phyloP scores from a whole-genome alignment of 2,329 filamentous ascomycete species.

The Kalaharituber pfeilii region DNA sequence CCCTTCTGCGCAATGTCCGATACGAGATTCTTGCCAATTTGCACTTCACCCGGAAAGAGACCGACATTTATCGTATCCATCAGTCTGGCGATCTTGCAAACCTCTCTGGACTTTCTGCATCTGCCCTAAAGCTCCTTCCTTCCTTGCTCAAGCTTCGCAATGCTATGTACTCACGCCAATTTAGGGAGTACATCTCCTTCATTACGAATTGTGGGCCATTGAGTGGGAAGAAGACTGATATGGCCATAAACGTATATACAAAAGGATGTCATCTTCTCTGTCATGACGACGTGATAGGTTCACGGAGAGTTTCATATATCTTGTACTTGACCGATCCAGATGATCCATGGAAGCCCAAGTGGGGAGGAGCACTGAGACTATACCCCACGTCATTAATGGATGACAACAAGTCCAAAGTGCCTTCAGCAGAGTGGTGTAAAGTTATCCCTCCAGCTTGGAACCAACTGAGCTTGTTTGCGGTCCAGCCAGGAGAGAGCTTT shows the following conservation, averaged over 20 bases:
- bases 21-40: constrained; percentile 78
- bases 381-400: constrained; percentile 55
- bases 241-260: constrained; percentile 98
- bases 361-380: constrained; percentile 79
- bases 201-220: constrained; percentile 75
- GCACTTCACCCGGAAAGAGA: constrained; percentile 38
- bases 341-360: constrained; percentile 70
- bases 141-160: constrained; percentile 72
- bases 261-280: constrained; percentile 89
- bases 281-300: constrained; percentile 98
- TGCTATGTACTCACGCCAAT: constrained; percentile 76
- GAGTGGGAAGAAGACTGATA: constrained; percentile 88
- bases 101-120: constrained; percentile 78
- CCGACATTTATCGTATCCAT: constrained; percentile 98
- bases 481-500: constrained; percentile 96
- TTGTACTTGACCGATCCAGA: constrained; percentile 90
- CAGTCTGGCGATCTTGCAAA: constrained; percentile 96
- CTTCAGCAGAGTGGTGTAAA: constrained; percentile 58
- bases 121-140: constrained; percentile 67
- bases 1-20: constrained; percentile 70
- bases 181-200: constrained; percentile 71
- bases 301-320: constrained; percentile 86
- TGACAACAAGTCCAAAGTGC: constrained; percentile 62
- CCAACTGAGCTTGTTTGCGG: constrained; percentile 93
- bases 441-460: constrained; percentile 91